Evolutionary conservation across 371 early-diverging fungal genomes (phyloP), one percentile per base, ranked within the genome.

Genomic region (Mortierella sp.): DNA sequence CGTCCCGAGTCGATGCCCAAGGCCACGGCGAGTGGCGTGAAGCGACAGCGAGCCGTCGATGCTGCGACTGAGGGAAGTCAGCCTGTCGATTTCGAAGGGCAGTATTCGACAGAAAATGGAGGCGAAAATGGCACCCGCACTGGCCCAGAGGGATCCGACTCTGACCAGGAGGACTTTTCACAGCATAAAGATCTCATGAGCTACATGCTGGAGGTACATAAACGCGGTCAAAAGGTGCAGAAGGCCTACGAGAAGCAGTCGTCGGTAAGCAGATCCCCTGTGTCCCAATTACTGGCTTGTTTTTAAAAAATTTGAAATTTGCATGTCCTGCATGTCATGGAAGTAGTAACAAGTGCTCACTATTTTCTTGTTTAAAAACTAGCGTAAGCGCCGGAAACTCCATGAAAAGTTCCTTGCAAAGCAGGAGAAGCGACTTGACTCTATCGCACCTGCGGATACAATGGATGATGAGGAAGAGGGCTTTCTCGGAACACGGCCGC

Each of bases 311-410:
- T n/a, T n/a, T n/a, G n/a, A n/a, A n/a, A n/a, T n/a, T n/a, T n/a
- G n/a, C n/a, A n/a, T n/a, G n/a, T n/a, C n/a, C n/a, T n/a, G n/a
- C n/a, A n/a, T n/a, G n/a, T n/a, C n/a, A n/a, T n/a, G n/a, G n/a
- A n/a, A n/a, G 41, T 19, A 41, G 50, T 42, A 42, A 17, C 34
- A 28, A 30, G n/a, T 26, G 1, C 9, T 48, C 54, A 12, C 39
- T 37, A 9, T 43, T 47, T 21, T 27, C 47, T 15, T 46, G 6
- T 48, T 19, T 34, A 47, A 15, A 8, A 30, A 11, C 15, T 58
- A 73, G 73, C 73, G 63, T n/a, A 73, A 73, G 34, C 67, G 73
- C 28, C 62, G 73, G 60, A 73, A 73, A 53, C 31, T 73, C 12
- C 73, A 73, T 32, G 73, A 73, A 53, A 67, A 62, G 56, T 66